Evolutionary conservation across 345 rosid genomes (phyloP).

Genomic region (Ricinus communis): DNA sequence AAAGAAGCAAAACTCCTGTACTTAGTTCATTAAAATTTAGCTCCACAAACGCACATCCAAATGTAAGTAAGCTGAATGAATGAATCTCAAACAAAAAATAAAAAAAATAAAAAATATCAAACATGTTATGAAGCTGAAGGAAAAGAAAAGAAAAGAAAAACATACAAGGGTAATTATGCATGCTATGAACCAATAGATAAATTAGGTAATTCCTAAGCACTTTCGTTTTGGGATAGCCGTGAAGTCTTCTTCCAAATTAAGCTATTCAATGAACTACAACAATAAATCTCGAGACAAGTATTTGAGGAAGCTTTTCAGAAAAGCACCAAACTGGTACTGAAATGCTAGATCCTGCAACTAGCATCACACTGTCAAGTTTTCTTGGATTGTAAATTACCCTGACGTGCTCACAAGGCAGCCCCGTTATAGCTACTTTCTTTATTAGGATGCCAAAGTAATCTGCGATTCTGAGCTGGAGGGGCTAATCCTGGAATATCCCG

Average conservation of each 20-base stretch:
- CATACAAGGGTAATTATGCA: background rate
- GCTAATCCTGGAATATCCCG: constrained; percentile 88
- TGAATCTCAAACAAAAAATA: background rate
- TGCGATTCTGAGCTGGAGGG: constrained; percentile 79
- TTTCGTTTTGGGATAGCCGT: background rate
- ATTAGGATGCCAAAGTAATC: constrained; percentile 63
- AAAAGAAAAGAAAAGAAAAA: too few relatives aligned
- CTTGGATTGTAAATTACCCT: background rate
- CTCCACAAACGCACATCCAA: background rate
- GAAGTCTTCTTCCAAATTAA: constrained; percentile 1
- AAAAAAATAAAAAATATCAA: background rate
- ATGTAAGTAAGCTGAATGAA: background rate
- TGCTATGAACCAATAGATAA: constrained; percentile 5
- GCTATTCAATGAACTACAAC: constrained; percentile 6
- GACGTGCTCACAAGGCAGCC: background rate
- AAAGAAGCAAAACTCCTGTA: background rate
- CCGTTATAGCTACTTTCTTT: constrained; percentile 4
- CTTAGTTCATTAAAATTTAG: background rate
- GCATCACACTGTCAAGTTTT: background rate
- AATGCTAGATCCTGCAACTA: background rate
- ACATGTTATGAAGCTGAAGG: background rate
- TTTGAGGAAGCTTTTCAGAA: background rate
- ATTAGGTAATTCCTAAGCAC: background rate
- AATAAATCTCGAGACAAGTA: background rate
- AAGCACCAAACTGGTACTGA: background rate